These are phyloP conservation scores for Cyamopsis tetragonoloba DNA, from an alignment of 306 rosid genomes.

Conservation along the genomic window DNA sequence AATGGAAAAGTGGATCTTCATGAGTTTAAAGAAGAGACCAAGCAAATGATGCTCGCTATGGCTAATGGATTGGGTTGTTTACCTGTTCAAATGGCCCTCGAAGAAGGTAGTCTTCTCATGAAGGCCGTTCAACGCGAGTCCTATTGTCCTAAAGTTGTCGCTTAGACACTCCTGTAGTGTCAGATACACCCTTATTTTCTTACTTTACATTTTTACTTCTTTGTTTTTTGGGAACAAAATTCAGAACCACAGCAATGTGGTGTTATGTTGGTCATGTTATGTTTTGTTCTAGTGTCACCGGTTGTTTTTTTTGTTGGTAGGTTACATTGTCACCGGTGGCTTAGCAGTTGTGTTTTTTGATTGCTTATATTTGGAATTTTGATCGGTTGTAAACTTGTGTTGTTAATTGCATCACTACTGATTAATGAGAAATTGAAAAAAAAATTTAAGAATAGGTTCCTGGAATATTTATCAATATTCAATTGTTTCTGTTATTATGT, in stretches of 20 bases:
- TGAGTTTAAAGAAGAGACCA: constrained; percentile 52
- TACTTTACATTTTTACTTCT: too few relatives aligned
- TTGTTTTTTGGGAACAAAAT: too few relatives aligned
- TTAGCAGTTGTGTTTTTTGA: neutral
- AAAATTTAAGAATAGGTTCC: too few relatives aligned
- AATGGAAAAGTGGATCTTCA: constrained; percentile 43
- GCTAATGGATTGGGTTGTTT: constrained; percentile 44
- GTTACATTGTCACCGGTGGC: too few relatives aligned
- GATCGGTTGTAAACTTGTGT: too few relatives aligned
- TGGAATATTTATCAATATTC: too few relatives aligned
- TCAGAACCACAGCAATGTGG: too few relatives aligned
- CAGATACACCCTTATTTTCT: too few relatives aligned
- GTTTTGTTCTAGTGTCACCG: neutral
- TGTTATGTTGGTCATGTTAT: too few relatives aligned
- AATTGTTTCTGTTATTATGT: neutral
- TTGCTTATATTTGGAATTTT: too few relatives aligned
- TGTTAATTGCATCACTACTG: neutral
- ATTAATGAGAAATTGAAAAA: neutral
- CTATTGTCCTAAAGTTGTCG: neutral
- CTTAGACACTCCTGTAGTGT: neutral
- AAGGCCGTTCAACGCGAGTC: constrained; percentile 47
- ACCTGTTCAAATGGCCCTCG: constrained; percentile 51
- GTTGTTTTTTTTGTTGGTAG: neutral
- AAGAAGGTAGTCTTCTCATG: constrained; percentile 42
- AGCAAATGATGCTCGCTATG: constrained; percentile 57